Percentiles rank a stretch among this genome's conserved stretches.
Evolutionary conservation across 2,329 filamentous ascomycete species (phyloP).

Genomic region (Cladosporium sp.): DNA sequence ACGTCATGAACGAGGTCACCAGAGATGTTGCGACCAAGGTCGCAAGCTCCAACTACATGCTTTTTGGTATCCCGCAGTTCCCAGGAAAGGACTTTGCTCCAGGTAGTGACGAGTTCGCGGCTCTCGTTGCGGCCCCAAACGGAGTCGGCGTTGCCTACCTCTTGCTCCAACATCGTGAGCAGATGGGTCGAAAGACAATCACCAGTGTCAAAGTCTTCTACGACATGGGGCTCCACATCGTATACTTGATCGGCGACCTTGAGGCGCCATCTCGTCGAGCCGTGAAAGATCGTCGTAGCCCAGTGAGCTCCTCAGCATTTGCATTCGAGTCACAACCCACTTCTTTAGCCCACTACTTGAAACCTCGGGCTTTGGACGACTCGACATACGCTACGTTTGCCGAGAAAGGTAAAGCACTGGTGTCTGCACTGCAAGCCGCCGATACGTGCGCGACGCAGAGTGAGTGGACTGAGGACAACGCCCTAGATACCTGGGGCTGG

Average conservation of each 20-base stretch:
- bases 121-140: conserved; percentile 24
- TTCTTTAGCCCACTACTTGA: neutral
- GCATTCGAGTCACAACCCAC: too few relatives aligned
- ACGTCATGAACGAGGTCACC: conserved; percentile 14
- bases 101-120: conserved; percentile 18
- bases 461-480: conserved; percentile 8
- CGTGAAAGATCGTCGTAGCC: neutral
- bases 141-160: conserved; percentile 23
- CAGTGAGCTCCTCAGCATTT: neutral
- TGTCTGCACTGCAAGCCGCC: neutral
- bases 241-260: neutral
- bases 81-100: conserved; percentile 8
- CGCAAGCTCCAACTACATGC: neutral
- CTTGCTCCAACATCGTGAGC: conserved; percentile 24
- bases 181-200: conserved; percentile 23
- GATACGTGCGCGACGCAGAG: conserved; percentile 6
- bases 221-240: neutral
- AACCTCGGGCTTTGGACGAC: neutral
- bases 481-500: conserved; percentile 17
- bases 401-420: conserved; percentile 6
- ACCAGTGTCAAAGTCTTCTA: conserved; percentile 10
- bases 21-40: neutral
- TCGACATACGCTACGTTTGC: neutral
- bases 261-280: neutral
- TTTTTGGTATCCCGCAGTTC: neutral